These are phyloP conservation scores for Paraphoma chrysanthemicola DNA, from an alignment of 2,329 filamentous ascomycete genomes.

Conservation along the genomic window DNA sequence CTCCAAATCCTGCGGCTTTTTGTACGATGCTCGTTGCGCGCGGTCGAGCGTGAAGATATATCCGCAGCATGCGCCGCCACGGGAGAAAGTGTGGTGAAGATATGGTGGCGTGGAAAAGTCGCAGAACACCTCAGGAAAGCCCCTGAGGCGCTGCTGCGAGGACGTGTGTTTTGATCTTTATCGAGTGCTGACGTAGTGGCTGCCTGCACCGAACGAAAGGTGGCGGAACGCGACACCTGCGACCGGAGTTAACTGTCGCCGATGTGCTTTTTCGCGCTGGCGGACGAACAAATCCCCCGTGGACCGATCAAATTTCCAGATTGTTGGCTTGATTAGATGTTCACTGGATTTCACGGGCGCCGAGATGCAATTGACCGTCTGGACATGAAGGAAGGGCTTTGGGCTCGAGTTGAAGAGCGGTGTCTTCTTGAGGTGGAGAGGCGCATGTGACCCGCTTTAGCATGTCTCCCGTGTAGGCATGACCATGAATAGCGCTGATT, in stretches of 20 bases:
- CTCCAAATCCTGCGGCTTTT: slow-evolving; percentile 38
- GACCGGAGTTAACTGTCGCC: slow-evolving; percentile 15
- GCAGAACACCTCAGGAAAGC: slow-evolving; percentile 21
- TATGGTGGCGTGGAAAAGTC: slow-evolving; percentile 42
- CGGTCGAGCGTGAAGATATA: slow-evolving; percentile 27
- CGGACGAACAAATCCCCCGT: slow-evolving; percentile 19
- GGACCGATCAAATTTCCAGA: not conserved
- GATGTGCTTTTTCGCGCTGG: not conserved
- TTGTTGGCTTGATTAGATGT: not conserved
- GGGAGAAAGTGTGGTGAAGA: slow-evolving; percentile 28
- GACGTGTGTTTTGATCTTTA: slow-evolving; percentile 8
- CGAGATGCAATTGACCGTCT: too few species aligned
- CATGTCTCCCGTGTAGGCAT: too few species aligned
- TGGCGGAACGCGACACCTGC: slow-evolving; percentile 2
- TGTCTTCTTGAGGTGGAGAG: too few species aligned
- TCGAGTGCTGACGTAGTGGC: slow-evolving; percentile 31
- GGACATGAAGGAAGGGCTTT: too few species aligned
- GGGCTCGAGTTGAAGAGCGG: too few species aligned
- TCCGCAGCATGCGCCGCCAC: slow-evolving; percentile 43
- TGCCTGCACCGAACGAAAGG: slow-evolving; percentile 2
- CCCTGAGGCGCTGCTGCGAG: slow-evolving; percentile 28
- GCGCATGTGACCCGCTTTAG: too few species aligned
- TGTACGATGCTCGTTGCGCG: slow-evolving; percentile 27
- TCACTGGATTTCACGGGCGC: not conserved
- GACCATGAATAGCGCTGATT: too few species aligned